Percentiles rank a stretch among this genome's conserved stretches.
Conservation (phyloP, 495 filamentous ascomycete species). For the Daldinia loculata region DNA sequence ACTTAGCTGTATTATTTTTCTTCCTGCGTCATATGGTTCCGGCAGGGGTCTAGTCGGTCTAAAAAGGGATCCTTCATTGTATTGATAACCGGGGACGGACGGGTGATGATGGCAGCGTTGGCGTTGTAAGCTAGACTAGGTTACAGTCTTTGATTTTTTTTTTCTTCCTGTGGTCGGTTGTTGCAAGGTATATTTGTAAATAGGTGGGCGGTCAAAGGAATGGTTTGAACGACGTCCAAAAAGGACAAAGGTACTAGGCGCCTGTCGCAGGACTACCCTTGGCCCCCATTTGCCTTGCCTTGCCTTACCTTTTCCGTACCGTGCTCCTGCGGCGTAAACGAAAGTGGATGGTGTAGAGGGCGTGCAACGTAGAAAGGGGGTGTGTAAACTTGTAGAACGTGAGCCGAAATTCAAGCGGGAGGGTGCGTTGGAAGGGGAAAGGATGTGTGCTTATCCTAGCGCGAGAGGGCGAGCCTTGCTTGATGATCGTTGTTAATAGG, state of each 20-base stretch:
- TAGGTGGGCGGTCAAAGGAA: slow-evolving; percentile 47
- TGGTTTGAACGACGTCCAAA: slow-evolving; percentile 45
- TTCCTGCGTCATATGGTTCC: slow-evolving; percentile 52
- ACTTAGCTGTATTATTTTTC: slow-evolving; percentile 42
- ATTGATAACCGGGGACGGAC: slow-evolving; percentile 47
- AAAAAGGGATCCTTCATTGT: slow-evolving; percentile 50
- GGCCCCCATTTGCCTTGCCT: slow-evolving; percentile 43
- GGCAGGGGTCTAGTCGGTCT: slow-evolving; percentile 49
- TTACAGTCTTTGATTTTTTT: slow-evolving; percentile 45
- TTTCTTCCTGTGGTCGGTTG: slow-evolving; percentile 22
- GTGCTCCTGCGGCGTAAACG: slow-evolving; percentile 39
- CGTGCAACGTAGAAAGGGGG: slow-evolving; percentile 14
- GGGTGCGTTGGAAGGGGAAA: slow-evolving; percentile 36
- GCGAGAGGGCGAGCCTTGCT: slow-evolving; percentile 31
- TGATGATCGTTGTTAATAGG: slow-evolving; percentile 30
- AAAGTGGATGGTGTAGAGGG: slow-evolving; percentile 26
- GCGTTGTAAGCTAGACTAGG: slow-evolving; percentile 44
- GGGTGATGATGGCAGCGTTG: slow-evolving; percentile 47
- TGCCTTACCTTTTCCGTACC: slow-evolving; percentile 44
- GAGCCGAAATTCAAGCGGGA: slow-evolving; percentile 37
- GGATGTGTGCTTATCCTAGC: slow-evolving; percentile 44
- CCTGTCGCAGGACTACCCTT: slow-evolving; percentile 45
- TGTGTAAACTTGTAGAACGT: slow-evolving; percentile 32
- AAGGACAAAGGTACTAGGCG: slow-evolving; percentile 42
- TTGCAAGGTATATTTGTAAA: slow-evolving; percentile 45